Base-by-base conservation (phyloP, 176 grass and related monocot genomes). In the Saccharum officinarum region DNA sequence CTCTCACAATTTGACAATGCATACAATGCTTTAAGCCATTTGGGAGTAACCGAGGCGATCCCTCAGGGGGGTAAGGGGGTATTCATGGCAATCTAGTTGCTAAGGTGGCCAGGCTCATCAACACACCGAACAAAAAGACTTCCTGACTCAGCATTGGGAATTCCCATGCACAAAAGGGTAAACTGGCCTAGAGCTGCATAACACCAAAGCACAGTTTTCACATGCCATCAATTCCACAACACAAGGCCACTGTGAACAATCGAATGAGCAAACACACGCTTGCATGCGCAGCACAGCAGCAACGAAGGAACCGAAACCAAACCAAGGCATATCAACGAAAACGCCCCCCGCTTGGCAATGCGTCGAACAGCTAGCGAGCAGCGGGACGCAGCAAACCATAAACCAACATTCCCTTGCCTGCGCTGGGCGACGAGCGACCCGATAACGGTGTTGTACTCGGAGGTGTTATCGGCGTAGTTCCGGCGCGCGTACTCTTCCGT, bases 371-470 rank as follows among this genome's bases (percentile, higher is more conserved):
- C 49, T 89, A 82, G 73, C 80, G 64, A 67, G 85, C 93, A 79
- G 49, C 31, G 1, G 17, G 38, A 15, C 30, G 3, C 28, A 1
- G 61, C 13, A 40, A 22, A 40, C 57, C 26, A 70, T 10, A 25
- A 23, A 3, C 6, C n/a, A 63, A 5, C 33, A 5, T 18, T 13
- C 39, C 60, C 72, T 18, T 89, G 74, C 97, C 93, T 98, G 84
- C 97, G 83, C 88, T 94, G 91, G n/a, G 86, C 52, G 78, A 95
- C 73, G 67, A 98, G 92, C 60, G 91, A 94, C 14, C 93, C 91
- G 31, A 98, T 94, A 83, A 98, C 97, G n/a, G 90, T 96, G 70
- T 98, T 96, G 86, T 96, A 98, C 82, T 98, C 97, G 77, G 90
- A 87, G 71, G 86, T 15, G 34, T 98, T 98, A 39, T 84, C 90